Percentiles rank a stretch among this genome's conserved stretches.
Evolutionary conservation across 306 rosid species (phyloP).

Genomic region (Glycyrrhiza uralensis): DNA sequence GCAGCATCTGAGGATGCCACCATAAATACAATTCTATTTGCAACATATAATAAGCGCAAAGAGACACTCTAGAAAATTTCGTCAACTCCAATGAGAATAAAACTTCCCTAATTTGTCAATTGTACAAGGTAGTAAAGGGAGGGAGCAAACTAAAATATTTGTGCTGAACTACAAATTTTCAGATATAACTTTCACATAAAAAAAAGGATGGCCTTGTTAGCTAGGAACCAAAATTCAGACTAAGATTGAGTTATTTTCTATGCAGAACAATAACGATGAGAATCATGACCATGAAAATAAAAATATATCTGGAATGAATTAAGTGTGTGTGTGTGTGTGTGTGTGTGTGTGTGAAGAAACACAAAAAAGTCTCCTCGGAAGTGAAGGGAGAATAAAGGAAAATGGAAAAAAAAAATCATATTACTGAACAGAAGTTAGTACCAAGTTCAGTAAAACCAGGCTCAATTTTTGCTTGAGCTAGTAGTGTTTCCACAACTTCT

Average conservation of each 20-base stretch:
- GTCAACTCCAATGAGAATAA: neutral
- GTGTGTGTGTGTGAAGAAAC: neutral
- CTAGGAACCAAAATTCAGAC: too few relatives aligned
- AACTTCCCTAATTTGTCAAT: neutral
- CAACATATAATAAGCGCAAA: neutral
- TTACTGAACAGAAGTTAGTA: conserved; percentile 26
- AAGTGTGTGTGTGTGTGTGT: too few relatives aligned
- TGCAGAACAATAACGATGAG: neutral
- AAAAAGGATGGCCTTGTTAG: too few relatives aligned
- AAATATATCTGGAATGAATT: too few relatives aligned
- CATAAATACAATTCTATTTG: neutral
- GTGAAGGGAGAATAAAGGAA: neutral
- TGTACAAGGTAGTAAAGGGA: neutral
- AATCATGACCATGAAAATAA: too few relatives aligned
- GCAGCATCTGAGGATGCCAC: neutral
- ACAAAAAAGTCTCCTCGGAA: neutral
- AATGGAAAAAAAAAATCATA: neutral
- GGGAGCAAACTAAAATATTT: neutral
- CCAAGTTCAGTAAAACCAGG: conserved; percentile 88
- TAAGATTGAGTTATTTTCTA: neutral
- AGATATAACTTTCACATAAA: too few relatives aligned
- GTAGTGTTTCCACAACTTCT: conserved; percentile 68
- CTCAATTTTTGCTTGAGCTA: conserved; percentile 65
- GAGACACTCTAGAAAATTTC: neutral
- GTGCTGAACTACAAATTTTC: too few relatives aligned